Evolutionary conservation across 306 rosid genomes (phyloP).

Genomic region (Prunus fruticosa): DNA sequence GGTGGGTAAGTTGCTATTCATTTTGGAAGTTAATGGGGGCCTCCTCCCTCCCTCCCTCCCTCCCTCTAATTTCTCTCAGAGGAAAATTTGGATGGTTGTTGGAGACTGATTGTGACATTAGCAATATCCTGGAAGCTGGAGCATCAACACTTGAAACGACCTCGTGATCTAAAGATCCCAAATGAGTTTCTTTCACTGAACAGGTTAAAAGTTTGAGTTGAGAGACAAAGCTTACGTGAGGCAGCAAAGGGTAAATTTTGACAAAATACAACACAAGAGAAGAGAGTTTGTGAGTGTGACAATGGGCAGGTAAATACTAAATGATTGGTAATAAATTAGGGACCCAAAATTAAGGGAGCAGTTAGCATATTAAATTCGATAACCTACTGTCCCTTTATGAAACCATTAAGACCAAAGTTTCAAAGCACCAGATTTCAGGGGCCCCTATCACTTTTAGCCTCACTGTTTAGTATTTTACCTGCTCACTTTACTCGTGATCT

Average conservation of each 20-base stretch:
- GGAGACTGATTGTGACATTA: constrained; percentile 37
- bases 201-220: not conserved
- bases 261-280: too few species aligned
- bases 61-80: not conserved
- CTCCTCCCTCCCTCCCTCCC: not conserved
- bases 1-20: constrained; percentile 34
- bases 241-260: too few species aligned
- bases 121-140: constrained; percentile 17
- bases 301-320: constrained; percentile 20
- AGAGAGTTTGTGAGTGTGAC: not conserved
- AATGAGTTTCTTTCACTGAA: too few species aligned
- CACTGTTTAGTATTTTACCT: constrained; percentile 22
- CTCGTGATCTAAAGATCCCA: not conserved
- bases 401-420: not conserved
- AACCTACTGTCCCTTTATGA: constrained; percentile 41
- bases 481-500: constrained; percentile 7
- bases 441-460: constrained; percentile 18
- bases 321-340: too few species aligned
- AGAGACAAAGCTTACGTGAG: too few species aligned
- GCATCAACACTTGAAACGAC: not conserved
- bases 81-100: constrained; percentile 44
- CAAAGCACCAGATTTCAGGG: not conserved
- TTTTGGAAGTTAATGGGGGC: not conserved
- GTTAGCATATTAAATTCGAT: constrained; percentile 53
- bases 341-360: constrained; percentile 27